Percentiles rank a stretch among this genome's conserved stretches.
These are phyloP conservation scores for Gracilaria caudata DNA, from an alignment of 23 red algal genomes.

Conservation along the genomic window DNA sequence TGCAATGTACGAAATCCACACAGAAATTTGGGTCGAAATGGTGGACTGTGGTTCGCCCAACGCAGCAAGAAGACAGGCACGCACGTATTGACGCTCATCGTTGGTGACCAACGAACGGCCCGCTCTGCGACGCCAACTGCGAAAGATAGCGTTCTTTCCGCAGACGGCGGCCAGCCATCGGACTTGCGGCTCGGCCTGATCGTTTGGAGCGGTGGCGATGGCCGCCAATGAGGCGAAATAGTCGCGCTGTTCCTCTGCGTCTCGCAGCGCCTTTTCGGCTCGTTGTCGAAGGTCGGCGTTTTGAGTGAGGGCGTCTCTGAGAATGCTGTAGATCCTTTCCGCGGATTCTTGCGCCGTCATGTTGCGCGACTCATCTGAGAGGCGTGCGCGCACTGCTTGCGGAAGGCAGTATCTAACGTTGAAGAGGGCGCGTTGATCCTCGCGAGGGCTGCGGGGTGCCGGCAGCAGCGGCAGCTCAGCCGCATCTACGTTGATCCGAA, in stretches of 20 bases:
- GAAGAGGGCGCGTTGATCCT: no score
- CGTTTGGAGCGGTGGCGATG: slow-evolving; percentile 54
- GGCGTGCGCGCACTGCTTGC: neutral
- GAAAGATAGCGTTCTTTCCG: slow-evolving; percentile 63
- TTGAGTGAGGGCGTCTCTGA: slow-evolving; percentile 49
- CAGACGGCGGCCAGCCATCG: slow-evolving; percentile 74
- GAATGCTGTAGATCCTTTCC: slow-evolving; percentile 47
- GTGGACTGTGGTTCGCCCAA: slow-evolving; percentile 50
- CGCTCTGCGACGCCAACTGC: slow-evolving; percentile 61
- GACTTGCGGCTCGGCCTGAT: slow-evolving; percentile 39
- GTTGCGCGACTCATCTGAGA: slow-evolving; percentile 13
- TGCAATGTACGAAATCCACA: slow-evolving; percentile 62
- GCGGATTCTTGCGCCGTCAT: slow-evolving; percentile 65
- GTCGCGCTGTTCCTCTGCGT: slow-evolving; percentile 54
- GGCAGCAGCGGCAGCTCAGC: neutral
- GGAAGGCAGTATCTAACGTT: no score
- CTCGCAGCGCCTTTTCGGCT: slow-evolving; percentile 57
- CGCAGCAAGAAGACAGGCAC: slow-evolving; percentile 33
- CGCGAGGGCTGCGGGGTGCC: no score
- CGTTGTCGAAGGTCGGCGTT: slow-evolving; percentile 25
- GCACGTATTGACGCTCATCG: slow-evolving; percentile 52
- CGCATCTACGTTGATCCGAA: neutral
- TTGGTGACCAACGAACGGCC: slow-evolving; percentile 41
- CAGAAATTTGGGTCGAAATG: slow-evolving; percentile 68
- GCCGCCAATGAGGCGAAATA: slow-evolving; percentile 65